Evolutionary conservation across 2,329 filamentous ascomycete species (phyloP), one percentile per base, ranked within the genome.

Genomic region (Aspergillus sp.): DNA sequence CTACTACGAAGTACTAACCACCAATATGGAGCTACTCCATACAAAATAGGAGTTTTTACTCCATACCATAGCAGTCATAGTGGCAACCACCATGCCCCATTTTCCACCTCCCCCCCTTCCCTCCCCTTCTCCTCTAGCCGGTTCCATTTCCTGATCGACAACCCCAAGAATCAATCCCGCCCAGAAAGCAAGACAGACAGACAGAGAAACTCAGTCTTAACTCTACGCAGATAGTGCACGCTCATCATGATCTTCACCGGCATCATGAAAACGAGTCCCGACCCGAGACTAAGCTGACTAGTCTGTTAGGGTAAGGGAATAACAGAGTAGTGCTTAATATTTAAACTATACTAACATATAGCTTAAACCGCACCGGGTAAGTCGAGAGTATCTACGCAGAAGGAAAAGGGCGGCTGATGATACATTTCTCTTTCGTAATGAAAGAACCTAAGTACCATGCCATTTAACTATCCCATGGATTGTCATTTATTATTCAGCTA

Each of bases 211-310:
- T 36, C 32, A 36, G 32, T 15, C 32, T 27, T 50, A 30, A 50
- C 47, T 50, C 25, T 27, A 50, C 47, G 23, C 47, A 50, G 47
- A 27, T 27, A 50, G 47, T 30, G 47, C 47, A 27, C 47, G 25
- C 44, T 13, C 21, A 27, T 6, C 11, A 27, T 50, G 47, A 50
- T 50, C 47, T 50, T 50, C 47, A 50, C 47, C 47, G 47, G 47
- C 47, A 50, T 50, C 47, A 50, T 50, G 47, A 50, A 50, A 50
- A 50, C 47, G 47, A 50, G 47, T 11, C 47, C 47, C 47, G 47
- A 32, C 47, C 47, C 47, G 47, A 50, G 47, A 50, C 47, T 50
- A 50, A 50, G 2, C 47, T 10, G 41, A 44, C n/a, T 42, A 44
- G 41, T 44, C 41, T 30, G 41, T 8, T 44, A 8, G 17, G 19